Evolutionary conservation across 2,329 filamentous ascomycete species (phyloP).

Genomic region (Dothiorella sarmentorum): DNA sequence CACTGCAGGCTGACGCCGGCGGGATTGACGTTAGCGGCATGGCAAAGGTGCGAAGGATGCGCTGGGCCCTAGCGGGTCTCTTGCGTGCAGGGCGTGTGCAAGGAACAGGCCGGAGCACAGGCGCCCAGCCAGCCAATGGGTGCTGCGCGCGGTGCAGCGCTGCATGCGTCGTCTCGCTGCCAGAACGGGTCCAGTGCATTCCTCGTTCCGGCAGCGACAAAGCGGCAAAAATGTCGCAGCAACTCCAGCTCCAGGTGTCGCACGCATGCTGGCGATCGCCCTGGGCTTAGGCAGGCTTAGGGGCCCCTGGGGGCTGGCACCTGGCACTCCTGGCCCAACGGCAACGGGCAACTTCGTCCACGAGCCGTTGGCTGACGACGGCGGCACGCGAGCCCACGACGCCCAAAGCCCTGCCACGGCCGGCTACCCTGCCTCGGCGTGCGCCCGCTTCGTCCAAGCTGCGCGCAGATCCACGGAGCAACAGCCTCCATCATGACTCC

Average conservation of each 20-base stretch:
- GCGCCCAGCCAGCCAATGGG: conserved; percentile 7
- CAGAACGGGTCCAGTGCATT: background rate
- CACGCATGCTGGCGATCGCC: background rate
- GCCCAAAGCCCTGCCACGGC: background rate
- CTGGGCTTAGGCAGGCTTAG: background rate
- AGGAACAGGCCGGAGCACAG: conserved; percentile 2
- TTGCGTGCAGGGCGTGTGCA: conserved; percentile 16
- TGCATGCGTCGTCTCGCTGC: conserved; percentile 15
- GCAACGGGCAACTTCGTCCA: background rate
- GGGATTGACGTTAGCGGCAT: conserved; percentile 17
- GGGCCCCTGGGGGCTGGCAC: background rate
- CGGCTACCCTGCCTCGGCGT: too few relatives aligned
- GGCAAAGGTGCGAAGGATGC: conserved; percentile 13
- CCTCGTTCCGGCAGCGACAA: background rate
- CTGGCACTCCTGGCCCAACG: background rate
- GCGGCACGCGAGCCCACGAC: background rate
- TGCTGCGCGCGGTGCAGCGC: conserved; percentile 13
- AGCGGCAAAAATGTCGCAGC: conserved; percentile 3
- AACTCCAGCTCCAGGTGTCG: too few relatives aligned
- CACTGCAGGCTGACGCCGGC: conserved; percentile 12
- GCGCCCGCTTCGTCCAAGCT: background rate
- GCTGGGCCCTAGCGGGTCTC: conserved; percentile 2
- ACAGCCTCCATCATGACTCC: background rate
- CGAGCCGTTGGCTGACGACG: conserved; percentile 5
- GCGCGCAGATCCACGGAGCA: background rate